Evolutionary conservation across 352 stramenopile genomes (phyloP), one percentile per base, ranked within the genome.

Genomic region (Globisporangium canariense): DNA sequence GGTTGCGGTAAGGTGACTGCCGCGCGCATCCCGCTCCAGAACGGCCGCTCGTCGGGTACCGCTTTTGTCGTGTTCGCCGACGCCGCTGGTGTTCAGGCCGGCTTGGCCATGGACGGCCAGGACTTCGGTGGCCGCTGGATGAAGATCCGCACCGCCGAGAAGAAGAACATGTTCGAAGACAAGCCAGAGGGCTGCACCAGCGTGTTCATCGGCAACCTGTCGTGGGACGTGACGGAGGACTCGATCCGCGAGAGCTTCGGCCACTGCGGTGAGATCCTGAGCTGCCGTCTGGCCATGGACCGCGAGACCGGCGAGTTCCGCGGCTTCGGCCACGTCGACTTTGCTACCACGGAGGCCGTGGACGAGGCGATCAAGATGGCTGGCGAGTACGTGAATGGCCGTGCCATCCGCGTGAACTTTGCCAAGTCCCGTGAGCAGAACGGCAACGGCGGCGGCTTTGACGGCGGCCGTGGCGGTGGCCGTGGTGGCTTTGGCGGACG

Each of bases 301-400:
- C 84, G 96, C 59, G 97, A 99, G 74, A 99, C 94, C 49, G 96
- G 97, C 41, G 91, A 98, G 60, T 99, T 99, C 87, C 97, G 97
- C 75, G 98, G 98, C 50, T 99, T 99, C 74, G 97, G 96, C 38
- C 96, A 99, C 83, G 81, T 99, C 49, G 94, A 99, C 76, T 99
- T 99, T 73, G 88, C 63, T 2, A 77, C 97, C n/a, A 98, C 90
- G 0, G 94, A 99, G 62, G 83, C 86, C 40, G 97, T 98, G 0
- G 94, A 98, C 62, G 77, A 86, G 53, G 91, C 86, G 13, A 86
- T 98, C 40, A 94, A 94, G 65, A 83, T 99, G 59, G 88, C 92
- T 4, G 97, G 97, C 49, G 84, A 77, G 30, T 91, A 98, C 54
- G 80, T 99, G 13, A 81, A 89, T 72, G 97, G 97, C 56, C 90